Base-by-base conservation (phyloP, 2,329 filamentous ascomycete genomes). In the Meredithiella fracta region DNA sequence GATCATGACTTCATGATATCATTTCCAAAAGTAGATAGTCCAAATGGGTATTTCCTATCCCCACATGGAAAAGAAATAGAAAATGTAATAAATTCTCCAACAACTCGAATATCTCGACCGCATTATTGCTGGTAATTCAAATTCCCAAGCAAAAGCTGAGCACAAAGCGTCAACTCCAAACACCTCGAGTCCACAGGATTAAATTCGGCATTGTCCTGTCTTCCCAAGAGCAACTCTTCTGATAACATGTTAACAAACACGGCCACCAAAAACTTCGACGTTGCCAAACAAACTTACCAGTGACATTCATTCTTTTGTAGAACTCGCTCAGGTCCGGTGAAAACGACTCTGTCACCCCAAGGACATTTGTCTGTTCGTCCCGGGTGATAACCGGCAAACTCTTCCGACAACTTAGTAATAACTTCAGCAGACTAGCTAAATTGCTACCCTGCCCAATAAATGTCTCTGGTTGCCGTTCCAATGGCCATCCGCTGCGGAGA, bases 381-480 rank as follows among this genome's bases (percentile, higher is more conserved):
- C 71, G 68, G 23, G 68, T 64, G 0, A 75, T 78, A 60, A 73
- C 73, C 1, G 80, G 80, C 3, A 81, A 70, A 0, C 77, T 74
- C 59, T 77, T 76, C 40, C 80, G 72, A 56, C 82, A 81, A n/a
- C 69, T 69, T 8, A 83, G 65, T 3, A 84, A 70, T 76, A 82
- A 80, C 63, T 76, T 74, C 52, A 83, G 65, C 40, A 82, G 66
- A 47, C 77, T 72, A 3, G 78, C 77, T 5, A 83, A 70, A 34
- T 74, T 73, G 49, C 76, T 73, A 15, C 79, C 79, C 60, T 83
- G 79, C 56, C 74, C 72, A 0, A 77, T 76, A 62, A 78, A 83
- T 53, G 70, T 69, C 52, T 70, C 67, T 0, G 80, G 80, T 6
- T 75, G 74, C 38, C 70, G 66, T 62, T 79, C 77, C 2, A 83